Evolutionary conservation across 2,329 filamentous ascomycete genomes (phyloP).

Genomic region (Calonectria crousiana): DNA sequence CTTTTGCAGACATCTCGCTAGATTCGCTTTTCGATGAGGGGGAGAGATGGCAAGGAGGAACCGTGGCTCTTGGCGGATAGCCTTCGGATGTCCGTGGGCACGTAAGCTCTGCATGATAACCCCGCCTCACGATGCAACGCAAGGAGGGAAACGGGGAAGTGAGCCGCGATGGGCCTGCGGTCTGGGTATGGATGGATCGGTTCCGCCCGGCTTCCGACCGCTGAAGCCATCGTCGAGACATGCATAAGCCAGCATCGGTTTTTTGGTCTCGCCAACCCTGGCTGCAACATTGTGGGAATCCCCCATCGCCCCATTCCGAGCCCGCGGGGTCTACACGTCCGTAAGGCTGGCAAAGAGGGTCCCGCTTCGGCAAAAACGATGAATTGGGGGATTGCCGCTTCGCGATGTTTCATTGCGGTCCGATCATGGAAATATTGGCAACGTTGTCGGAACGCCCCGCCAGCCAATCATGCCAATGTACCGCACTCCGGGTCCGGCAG

Average conservation of each 20-base stretch:
- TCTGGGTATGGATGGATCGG: conserved; percentile 5
- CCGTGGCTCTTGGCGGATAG: conserved; percentile 22
- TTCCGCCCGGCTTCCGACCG: background rate
- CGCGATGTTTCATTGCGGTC: background rate
- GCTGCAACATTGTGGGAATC: background rate
- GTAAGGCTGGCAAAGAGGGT: background rate
- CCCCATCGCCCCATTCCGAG: background rate
- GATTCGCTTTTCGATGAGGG: background rate
- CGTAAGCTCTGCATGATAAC: conserved; percentile 29
- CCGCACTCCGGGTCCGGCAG: background rate
- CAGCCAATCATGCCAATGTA: background rate
- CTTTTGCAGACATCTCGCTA: background rate
- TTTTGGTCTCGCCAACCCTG: background rate
- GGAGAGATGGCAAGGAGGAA: conserved; percentile 4
- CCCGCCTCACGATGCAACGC: conserved; percentile 38
- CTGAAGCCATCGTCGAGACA: background rate
- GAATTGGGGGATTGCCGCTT: background rate
- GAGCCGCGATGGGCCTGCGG: conserved; percentile 34
- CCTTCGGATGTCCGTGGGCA: conserved; percentile 3
- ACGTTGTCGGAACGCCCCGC: background rate
- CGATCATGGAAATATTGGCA: background rate
- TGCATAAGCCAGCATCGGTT: background rate
- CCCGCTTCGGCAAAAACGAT: background rate
- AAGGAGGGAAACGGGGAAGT: conserved; percentile 30
- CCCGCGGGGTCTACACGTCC: background rate